Evolutionary conservation across 164 flowering plant genomes (phyloP).

Genomic region (Hamamelis virginiana): DNA sequence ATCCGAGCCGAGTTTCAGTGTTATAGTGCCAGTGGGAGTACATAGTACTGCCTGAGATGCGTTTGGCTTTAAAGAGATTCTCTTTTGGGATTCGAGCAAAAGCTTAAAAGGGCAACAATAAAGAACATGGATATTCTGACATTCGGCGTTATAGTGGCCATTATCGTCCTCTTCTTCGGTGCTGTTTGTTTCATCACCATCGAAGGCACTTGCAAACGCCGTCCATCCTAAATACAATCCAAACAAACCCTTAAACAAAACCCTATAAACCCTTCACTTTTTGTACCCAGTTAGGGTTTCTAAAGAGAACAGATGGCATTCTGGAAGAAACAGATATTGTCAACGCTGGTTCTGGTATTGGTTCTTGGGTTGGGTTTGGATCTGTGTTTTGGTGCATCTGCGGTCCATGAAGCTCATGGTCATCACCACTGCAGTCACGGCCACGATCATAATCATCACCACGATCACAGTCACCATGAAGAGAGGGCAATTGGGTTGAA

Average conservation of each 20-base stretch:
- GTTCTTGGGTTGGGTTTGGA: slow-evolving; percentile 15
- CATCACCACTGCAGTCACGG: slow-evolving; percentile 30
- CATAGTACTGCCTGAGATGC: no score
- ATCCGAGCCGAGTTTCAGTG: no score
- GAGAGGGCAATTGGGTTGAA: slow-evolving; percentile 14
- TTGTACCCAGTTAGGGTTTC: background rate
- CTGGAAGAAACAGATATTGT: slow-evolving; percentile 3
- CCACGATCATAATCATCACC: slow-evolving; percentile 30
- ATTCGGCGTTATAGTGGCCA: slow-evolving; percentile 71
- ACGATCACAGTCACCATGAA: slow-evolving; percentile 21
- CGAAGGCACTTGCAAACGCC: slow-evolving; percentile 79
- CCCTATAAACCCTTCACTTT: no score
- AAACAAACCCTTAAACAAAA: background rate
- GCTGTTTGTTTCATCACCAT: slow-evolving; percentile 63
- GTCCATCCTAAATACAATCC: slow-evolving; percentile 13
- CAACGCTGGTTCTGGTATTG: slow-evolving; percentile 12
- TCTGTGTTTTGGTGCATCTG: slow-evolving; percentile 25
- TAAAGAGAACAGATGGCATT: slow-evolving; percentile 14
- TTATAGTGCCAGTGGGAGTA: no score
- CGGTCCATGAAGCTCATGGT: slow-evolving; percentile 8
- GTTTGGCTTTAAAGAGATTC: no score
- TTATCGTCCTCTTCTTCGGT: slow-evolving; percentile 61
- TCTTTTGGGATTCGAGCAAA: background rate
- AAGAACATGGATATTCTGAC: slow-evolving; percentile 61
- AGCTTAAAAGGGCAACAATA: background rate